phyloP scores from a whole-genome alignment of 2,329 filamentous ascomycete genomes.

The Conoideocrella luteorostrata region DNA sequence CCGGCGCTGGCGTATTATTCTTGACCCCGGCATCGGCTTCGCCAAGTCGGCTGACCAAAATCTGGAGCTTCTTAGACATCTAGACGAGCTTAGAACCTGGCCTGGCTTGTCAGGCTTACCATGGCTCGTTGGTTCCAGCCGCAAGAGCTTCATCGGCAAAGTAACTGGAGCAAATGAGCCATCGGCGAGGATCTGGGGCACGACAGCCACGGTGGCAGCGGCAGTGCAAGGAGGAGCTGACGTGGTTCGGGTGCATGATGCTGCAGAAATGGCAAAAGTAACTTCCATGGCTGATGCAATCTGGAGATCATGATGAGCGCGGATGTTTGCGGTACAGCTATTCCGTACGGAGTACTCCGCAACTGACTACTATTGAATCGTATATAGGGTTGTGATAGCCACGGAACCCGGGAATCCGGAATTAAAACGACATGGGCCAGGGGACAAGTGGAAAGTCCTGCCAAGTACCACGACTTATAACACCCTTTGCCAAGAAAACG shows the following conservation, averaged over 20 bases:
- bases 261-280: slow-evolving; percentile 77
- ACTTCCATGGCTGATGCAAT: slow-evolving; percentile 89
- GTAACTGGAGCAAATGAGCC: slow-evolving; percentile 71
- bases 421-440: not conserved
- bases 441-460: slow-evolving; percentile 1
- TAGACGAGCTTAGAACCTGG: slow-evolving; percentile 59
- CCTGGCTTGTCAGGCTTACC: slow-evolving; percentile 64
- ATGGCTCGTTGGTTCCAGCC: slow-evolving; percentile 83
- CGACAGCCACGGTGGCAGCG: slow-evolving; percentile 79
- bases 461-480: slow-evolving; percentile 9
- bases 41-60: slow-evolving; percentile 81
- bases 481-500: slow-evolving; percentile 7
- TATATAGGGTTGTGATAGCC: not conserved
- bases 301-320: slow-evolving; percentile 45
- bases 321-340: not conserved
- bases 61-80: slow-evolving; percentile 64
- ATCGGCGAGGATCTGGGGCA: slow-evolving; percentile 71
- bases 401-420: slow-evolving; percentile 1
- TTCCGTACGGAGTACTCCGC: not conserved
- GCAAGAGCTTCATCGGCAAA: slow-evolving; percentile 82
- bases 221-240: slow-evolving; percentile 84
- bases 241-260: slow-evolving; percentile 88
- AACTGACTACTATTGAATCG: no score
- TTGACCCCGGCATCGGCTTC: slow-evolving; percentile 92
- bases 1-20: slow-evolving; percentile 85